phyloP scores from a whole-genome alignment of 1,284 basidiomycete species.

The Schizopora paradoxa region DNA sequence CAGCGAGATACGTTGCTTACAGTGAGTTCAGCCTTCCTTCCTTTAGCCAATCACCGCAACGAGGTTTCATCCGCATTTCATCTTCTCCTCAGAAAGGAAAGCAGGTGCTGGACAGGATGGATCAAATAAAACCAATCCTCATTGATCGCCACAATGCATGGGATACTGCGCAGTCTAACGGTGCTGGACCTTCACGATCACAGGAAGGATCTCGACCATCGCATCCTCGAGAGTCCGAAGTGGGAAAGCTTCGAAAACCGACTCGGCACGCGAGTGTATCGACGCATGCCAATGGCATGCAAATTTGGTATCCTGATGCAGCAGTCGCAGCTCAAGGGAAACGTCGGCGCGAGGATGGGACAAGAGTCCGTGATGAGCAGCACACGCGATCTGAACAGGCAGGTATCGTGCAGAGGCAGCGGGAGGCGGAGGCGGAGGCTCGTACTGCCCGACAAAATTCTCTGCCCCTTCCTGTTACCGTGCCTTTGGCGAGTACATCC shows the following conservation, averaged over 20 bases:
- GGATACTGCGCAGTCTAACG: constrained; percentile 14
- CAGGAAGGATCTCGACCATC: constrained; percentile 2
- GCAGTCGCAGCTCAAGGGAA: constrained; percentile 11
- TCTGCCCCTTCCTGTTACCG: constrained; percentile 11
- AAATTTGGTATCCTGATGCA: constrained; percentile 16
- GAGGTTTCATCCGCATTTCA: constrained; percentile 2
- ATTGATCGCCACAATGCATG: constrained; percentile 22
- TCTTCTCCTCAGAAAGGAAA: constrained; percentile 22
- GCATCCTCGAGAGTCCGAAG: constrained; percentile 1
- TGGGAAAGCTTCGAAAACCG: neutral
- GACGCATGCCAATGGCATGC: constrained; percentile 17
- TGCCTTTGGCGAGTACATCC: constrained; percentile 17
- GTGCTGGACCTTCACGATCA: constrained; percentile 3
- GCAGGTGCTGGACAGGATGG: constrained; percentile 22
- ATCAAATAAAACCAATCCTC: constrained; percentile 19
- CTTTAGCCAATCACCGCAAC: constrained; percentile 7
- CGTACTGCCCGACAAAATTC: constrained; percentile 26
- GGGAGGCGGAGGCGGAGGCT: constrained; percentile 36
- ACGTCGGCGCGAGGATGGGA: constrained; percentile 26
- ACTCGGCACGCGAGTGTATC: constrained; percentile 10
- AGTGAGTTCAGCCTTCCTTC: constrained; percentile 29
- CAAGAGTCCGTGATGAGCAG: constrained; percentile 23
- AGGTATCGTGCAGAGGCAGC: constrained; percentile 42
- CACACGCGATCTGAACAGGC: constrained; percentile 37
- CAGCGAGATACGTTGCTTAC: constrained; percentile 35